Base-by-base conservation (phyloP, 352 stramenopile species). In the Thraustochytrium sp. region DNA sequence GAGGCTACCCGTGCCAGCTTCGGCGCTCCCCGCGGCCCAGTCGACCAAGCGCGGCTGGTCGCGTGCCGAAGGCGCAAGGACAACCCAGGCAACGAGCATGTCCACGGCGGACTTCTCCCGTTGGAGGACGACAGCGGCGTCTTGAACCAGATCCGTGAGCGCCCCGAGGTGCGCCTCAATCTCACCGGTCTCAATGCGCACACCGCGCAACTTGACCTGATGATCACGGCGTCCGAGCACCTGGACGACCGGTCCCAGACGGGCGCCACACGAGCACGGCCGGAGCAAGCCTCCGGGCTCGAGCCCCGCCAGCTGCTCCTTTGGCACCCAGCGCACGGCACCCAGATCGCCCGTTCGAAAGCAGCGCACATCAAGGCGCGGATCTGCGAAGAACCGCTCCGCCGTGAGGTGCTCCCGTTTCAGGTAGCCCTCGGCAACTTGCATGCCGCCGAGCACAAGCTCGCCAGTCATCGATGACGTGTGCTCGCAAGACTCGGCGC, bases 261-360 rank as follows among this genome's bases (percentile, higher is more conserved):
- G 36, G 5, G 21, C n/a, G 26, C 54, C 54, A 54, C 84, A 83
- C 9, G 53, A 23, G 68, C 54, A 63, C 36, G 2, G 5, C 42
- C 5, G 42, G 16, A 21, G 62, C 23, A 75, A 37, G 11, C 0
- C 61, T 26, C 11, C n/a, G 40, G 9, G 1, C 26, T 48, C 8
- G 26, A 13, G 5, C 36, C 9, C 49, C 0, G 29, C 1, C n/a
- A 31, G 5, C 65, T n/a, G 40, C 31, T 9, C 23, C n/a, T 34
- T 23, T 16, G 53, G 68, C 5, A 80, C 18, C 68, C 68, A 80
- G 16, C 31, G 21, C 5, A 80, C 9, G 13, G 8, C 21, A 21
- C 82, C 80, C 34, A 85, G 40, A 48, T 87, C 84, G 21, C 84
- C 84, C 0, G 84, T 85, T 11, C 63, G 59, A 42, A 85, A 86